Evolutionary conservation across 805 yeast genomes (phyloP), one percentile per base, ranked within the genome.

Genomic region (Candida multigemmis): DNA sequence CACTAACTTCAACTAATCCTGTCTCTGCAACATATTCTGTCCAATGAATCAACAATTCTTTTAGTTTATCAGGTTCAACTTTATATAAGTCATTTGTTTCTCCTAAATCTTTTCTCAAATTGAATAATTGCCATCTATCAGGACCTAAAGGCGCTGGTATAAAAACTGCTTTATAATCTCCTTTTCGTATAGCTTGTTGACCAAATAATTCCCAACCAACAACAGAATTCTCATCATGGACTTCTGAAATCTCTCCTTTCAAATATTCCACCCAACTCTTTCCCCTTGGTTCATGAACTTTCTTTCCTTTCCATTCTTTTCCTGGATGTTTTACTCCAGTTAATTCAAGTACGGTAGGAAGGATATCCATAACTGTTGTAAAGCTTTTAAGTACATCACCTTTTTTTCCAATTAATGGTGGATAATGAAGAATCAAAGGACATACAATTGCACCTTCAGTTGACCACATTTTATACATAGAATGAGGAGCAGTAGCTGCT

Each of bases 361-460:
- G 44, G 16, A 72, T 60, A 47, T 73, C 80, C 77, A 72, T 71
- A 4, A 74, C 77, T 0, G 78, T 72, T 10, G 57, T 43, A 32
- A 73, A 73, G 13, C 48, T 65, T 15, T 48, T 37, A n/a, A 47
- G 38, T 9, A 60, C n/a, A n/a, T n/a, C n/a, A n/a, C n/a, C 68
- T 12, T 37, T 32, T 7, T 26, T n/a, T 12, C 27, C 21, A n/a
- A 48, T 26, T 8, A 59, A 26, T 4, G 50, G 44, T 0, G 75
- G 76, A 37, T 59, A 57, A 32, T 56, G 58, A 5, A 71, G 38
- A 27, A 74, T 60, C 32, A 70, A 48, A 0, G 78, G 79, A 40
- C 74, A 70, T 12, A 74, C 59, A 14, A 71, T 66, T 7, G 77
- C 80, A 14, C 78, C 79, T 42, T 74, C 78, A 4, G 70, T 54